Evolutionary conservation across 2,329 filamentous ascomycete genomes (phyloP).

Genomic region (Sporothrix brunneoviolacea): DNA sequence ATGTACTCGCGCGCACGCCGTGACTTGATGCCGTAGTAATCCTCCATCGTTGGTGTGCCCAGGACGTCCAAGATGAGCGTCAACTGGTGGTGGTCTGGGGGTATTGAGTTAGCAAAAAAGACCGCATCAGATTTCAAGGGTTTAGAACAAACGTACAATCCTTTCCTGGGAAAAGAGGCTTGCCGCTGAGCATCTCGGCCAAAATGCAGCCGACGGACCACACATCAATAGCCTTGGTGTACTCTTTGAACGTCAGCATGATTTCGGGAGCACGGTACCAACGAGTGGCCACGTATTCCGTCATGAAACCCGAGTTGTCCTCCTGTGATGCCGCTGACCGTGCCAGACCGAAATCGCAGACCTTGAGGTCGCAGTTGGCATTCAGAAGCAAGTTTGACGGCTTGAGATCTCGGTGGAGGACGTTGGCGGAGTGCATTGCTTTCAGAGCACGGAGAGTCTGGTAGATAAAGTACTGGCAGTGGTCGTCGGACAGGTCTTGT

Average conservation of each 20-base stretch:
- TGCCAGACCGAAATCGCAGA: conserved; percentile 96
- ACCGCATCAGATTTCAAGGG: too few species aligned
- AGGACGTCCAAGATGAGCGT: conserved; percentile 96
- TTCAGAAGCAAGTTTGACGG: conserved; percentile 95
- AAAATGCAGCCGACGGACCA: conserved; percentile 98
- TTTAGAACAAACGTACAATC: conserved; percentile 62
- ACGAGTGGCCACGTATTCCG: conserved; percentile 97
- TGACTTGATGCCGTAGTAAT: conserved; percentile 99
- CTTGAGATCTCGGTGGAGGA: conserved; percentile 94
- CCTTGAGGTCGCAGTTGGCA: conserved; percentile 97
- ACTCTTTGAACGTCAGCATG: conserved; percentile 99
- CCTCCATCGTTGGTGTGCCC: conserved; percentile 97
- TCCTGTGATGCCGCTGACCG: conserved; percentile 94
- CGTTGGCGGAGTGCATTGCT: conserved; percentile 98
- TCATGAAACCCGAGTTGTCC: conserved; percentile 99
- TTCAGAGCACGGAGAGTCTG: conserved; percentile 96
- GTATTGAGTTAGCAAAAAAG: neutral
- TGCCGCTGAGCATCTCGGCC: conserved; percentile 97
- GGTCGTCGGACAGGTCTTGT: conserved; percentile 95
- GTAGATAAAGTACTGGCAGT: conserved; percentile 99
- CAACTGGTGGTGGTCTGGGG: conserved; percentile 86
- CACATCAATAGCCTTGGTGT: conserved; percentile 98
- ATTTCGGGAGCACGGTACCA: conserved; percentile 99
- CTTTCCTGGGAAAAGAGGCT: conserved; percentile 96
- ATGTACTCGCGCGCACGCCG: conserved; percentile 96